Evolutionary conservation across 1,284 basidiomycete species (phyloP).

Genomic region (Hortiboletus rubellus): DNA sequence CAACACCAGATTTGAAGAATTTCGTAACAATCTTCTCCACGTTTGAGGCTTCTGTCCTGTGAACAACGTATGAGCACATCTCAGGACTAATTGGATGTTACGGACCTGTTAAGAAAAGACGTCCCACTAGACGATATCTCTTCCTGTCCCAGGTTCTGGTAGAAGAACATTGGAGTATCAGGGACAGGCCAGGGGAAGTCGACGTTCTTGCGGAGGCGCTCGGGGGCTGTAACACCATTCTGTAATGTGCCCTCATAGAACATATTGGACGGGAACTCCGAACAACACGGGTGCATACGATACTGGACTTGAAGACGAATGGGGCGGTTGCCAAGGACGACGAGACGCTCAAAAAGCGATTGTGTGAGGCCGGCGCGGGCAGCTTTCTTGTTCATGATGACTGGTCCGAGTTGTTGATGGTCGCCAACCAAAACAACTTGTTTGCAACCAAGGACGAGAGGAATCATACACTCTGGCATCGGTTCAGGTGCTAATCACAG

Average conservation of each 20-base stretch:
- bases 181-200: conserved; percentile 99
- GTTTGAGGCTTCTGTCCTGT: conserved; percentile 95
- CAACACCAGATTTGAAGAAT: conserved; percentile 98
- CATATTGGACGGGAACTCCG: conserved; percentile 99
- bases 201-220: conserved; percentile 94
- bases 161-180: conserved; percentile 99
- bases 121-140: conserved; percentile 99
- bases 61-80: conserved; percentile 6
- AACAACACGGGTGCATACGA: conserved; percentile 99
- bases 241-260: conserved; percentile 99
- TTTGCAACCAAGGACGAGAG: conserved; percentile 96
- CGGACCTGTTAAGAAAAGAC: conserved; percentile 91
- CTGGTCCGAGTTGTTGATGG: conserved; percentile 97
- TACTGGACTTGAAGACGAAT: conserved; percentile 99
- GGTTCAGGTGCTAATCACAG: conserved; percentile 7
- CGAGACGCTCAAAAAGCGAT: conserved; percentile 96
- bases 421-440: conserved; percentile 98
- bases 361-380: conserved; percentile 96
- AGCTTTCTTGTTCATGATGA: conserved; percentile 99
- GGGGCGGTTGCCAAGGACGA: conserved; percentile 92
- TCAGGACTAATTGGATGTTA: conserved; percentile 1
- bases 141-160: conserved; percentile 98
- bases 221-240: conserved; percentile 98
- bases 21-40: conserved; percentile 99
- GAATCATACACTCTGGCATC: conserved; percentile 94